phyloP scores from a whole-genome alignment of 768 basidiomycete genomes.

The Dacryopinax primogenitus region DNA sequence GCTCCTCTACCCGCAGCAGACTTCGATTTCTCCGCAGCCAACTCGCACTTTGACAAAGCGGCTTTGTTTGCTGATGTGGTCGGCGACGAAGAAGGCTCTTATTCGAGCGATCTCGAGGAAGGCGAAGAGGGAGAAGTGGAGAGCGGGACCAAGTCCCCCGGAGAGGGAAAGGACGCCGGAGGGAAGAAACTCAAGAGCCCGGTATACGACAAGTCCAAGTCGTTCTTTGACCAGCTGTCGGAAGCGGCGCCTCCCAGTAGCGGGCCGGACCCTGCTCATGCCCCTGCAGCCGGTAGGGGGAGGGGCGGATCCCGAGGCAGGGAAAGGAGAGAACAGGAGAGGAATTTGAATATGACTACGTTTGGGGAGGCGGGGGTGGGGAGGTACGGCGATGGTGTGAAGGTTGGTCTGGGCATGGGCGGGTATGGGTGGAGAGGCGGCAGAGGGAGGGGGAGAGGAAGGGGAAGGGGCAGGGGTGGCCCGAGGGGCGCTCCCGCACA shows the following conservation, averaged over 20 bases:
- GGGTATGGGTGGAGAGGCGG: neutral
- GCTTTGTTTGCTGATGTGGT: conserved; percentile 30
- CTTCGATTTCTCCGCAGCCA: conserved; percentile 69
- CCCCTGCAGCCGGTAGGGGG: conserved; percentile 19
- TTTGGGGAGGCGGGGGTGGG: conserved; percentile 47
- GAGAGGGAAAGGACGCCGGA: neutral
- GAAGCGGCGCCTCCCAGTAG: neutral
- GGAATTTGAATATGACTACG: conserved; percentile 72
- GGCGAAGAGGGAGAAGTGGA: conserved; percentile 31
- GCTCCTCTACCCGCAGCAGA: conserved; percentile 57
- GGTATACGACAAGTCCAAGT: conserved; percentile 64
- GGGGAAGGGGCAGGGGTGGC: neutral
- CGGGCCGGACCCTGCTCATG: conserved; percentile 17
- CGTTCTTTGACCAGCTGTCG: conserved; percentile 66
- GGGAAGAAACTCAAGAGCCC: conserved; percentile 15
- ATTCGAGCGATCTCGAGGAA: conserved; percentile 14
- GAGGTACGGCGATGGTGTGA: neutral
- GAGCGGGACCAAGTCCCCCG: no score
- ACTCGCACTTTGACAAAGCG: conserved; percentile 70
- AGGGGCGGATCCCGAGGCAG: conserved; percentile 34
- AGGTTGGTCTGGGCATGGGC: neutral
- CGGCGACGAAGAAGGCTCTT: conserved; percentile 24
- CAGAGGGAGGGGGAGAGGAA: neutral
- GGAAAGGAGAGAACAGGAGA: conserved; percentile 66
- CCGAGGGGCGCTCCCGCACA: no score